These are phyloP conservation scores for Eucalyptus guilfoylei DNA, from an alignment of 345 rosid genomes.

Conservation along the genomic window DNA sequence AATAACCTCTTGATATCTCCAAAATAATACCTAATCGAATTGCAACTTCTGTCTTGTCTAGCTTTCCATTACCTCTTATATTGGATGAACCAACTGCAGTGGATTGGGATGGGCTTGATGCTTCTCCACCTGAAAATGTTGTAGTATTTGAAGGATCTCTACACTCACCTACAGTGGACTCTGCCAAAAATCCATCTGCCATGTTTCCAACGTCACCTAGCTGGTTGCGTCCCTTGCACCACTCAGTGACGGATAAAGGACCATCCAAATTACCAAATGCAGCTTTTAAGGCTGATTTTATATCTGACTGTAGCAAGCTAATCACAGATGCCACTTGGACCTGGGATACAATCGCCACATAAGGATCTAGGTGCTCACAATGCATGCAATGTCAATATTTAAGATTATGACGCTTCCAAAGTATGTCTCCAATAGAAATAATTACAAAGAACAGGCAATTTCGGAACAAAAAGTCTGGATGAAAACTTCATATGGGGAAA, in stretches of 20 bases:
- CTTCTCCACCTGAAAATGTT: constrained; percentile 35
- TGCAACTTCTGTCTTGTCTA: not conserved
- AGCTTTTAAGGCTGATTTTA: constrained; percentile 77
- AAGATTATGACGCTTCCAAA: not conserved
- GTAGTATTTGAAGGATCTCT: constrained; percentile 42
- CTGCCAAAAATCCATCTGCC: constrained; percentile 71
- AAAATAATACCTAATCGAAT: not conserved
- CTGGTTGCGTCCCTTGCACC: constrained; percentile 91
- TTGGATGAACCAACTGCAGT: constrained; percentile 43
- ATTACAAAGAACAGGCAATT: not conserved
- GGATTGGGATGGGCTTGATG: constrained; percentile 48
- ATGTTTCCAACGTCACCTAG: constrained; percentile 36
- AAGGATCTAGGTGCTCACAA: not conserved
- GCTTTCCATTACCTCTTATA: constrained; percentile 29
- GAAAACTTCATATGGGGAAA: not conserved
- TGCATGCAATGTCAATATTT: not conserved
- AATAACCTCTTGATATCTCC: not conserved
- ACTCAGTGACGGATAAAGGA: constrained; percentile 77
- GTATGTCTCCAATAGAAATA: not conserved
- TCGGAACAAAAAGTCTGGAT: not conserved
- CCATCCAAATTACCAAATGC: constrained; percentile 85
- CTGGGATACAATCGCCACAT: constrained; percentile 20
- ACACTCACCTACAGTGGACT: constrained; percentile 66
- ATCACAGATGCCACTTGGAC: constrained; percentile 74
- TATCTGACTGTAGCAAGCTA: constrained; percentile 81